phyloP scores from a whole-genome alignment of 495 filamentous ascomycete genomes.

The Penicillium angulare region DNA sequence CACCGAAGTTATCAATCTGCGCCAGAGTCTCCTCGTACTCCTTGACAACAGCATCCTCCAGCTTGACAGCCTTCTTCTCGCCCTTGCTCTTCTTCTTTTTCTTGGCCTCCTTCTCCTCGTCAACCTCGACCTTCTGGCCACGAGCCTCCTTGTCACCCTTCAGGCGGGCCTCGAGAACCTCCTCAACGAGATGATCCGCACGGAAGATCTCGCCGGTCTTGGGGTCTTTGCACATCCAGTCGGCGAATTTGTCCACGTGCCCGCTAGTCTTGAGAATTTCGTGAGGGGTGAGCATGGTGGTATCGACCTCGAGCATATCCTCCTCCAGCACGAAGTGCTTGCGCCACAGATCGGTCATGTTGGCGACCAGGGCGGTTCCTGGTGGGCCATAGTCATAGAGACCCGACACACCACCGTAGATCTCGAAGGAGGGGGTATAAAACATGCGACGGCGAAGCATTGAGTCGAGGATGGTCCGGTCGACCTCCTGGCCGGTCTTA shows the following conservation, averaged over 20 bases:
- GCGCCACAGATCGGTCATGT: slow-evolving; percentile 88
- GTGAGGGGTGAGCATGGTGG: slow-evolving; percentile 79
- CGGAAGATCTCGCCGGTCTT: slow-evolving; percentile 96
- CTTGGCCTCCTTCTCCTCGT: slow-evolving; percentile 62
- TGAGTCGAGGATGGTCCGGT: slow-evolving; percentile 74
- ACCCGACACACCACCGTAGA: slow-evolving; percentile 84
- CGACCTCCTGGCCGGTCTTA: slow-evolving; percentile 83
- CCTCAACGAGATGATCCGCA: slow-evolving; percentile 94
- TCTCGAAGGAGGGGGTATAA: slow-evolving; percentile 93
- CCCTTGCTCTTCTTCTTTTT: slow-evolving; percentile 63
- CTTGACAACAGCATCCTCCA: slow-evolving; percentile 61
- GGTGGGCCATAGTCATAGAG: slow-evolving; percentile 86
- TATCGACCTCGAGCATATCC: slow-evolving; percentile 89
- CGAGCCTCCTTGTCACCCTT: slow-evolving; percentile 79
- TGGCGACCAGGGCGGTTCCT: slow-evolving; percentile 74
- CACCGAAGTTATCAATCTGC: slow-evolving; percentile 70
- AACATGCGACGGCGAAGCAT: slow-evolving; percentile 86
- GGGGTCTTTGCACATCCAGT: slow-evolving; percentile 99
- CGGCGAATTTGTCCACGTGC: slow-evolving; percentile 96
- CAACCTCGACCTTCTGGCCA: slow-evolving; percentile 66
- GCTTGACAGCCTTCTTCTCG: slow-evolving; percentile 53
- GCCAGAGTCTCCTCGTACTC: slow-evolving; percentile 70
- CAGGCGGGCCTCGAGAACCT: slow-evolving; percentile 79
- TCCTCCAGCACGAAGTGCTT: slow-evolving; percentile 90
- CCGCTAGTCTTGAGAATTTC: slow-evolving; percentile 94